Evolutionary conservation across 2,329 filamentous ascomycete genomes (phyloP).

Genomic region (Botryotinia globosa): DNA sequence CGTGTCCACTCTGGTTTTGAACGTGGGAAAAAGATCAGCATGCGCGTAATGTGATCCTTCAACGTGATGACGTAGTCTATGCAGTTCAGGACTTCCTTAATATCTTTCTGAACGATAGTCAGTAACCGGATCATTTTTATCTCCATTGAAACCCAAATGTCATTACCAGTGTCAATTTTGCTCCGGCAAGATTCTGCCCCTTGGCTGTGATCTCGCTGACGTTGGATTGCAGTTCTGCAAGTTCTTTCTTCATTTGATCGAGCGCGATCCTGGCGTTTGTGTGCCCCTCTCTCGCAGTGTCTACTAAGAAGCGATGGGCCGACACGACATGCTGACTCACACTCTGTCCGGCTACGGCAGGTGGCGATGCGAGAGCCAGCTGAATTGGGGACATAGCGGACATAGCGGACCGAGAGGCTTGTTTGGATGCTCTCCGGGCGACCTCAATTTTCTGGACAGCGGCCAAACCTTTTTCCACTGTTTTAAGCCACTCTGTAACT

Average conservation of each 20-base stretch:
- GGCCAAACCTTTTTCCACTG: not conserved
- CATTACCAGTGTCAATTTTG: not conserved
- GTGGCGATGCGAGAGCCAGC: not conserved
- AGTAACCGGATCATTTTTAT: not conserved
- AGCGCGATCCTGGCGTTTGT: not conserved
- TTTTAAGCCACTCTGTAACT: not conserved
- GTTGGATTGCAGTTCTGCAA: not conserved
- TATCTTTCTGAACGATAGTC: not conserved
- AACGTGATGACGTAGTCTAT: not conserved
- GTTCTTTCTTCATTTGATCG: not conserved
- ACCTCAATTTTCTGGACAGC: not conserved
- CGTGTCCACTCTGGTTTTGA: not conserved
- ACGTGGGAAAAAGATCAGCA: not conserved
- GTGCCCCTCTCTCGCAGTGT: not conserved
- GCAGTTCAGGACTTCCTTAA: not conserved
- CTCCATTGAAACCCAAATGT: not conserved
- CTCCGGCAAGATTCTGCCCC: not conserved
- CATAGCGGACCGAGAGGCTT: not conserved
- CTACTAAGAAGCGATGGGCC: not conserved
- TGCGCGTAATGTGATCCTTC: not conserved
- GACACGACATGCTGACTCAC: not conserved
- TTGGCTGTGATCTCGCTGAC: not conserved
- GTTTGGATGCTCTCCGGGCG: not conserved
- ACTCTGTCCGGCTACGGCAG: not conserved
- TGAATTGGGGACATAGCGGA: not conserved